These are phyloP conservation scores for Parmelia sp. DNA, from an alignment of 495 filamentous ascomycete genomes.

Conservation along the genomic window DNA sequence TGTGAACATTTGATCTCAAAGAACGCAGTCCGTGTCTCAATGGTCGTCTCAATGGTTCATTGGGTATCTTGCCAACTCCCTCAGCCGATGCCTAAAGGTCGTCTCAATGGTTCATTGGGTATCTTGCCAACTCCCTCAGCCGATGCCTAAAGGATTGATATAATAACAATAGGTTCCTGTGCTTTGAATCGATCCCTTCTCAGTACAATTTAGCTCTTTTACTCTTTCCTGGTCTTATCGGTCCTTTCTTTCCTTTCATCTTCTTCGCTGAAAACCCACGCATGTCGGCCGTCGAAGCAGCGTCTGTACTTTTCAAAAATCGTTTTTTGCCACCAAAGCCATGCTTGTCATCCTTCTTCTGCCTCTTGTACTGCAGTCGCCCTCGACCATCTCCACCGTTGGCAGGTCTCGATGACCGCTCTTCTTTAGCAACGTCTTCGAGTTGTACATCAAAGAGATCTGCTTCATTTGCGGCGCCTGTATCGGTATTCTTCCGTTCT, in stretches of 20 bases:
- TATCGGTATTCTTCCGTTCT: conserved; percentile 79
- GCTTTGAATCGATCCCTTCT: not conserved
- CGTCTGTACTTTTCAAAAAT: conserved; percentile 80
- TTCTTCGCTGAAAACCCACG: conserved; percentile 69
- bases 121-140: conserved; percentile 13
- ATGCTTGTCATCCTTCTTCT: conserved; percentile 88
- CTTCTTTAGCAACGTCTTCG: conserved; percentile 62
- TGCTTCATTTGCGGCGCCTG: conserved; percentile 61
- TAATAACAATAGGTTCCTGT: conserved; percentile 1
- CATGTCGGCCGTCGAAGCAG: conserved; percentile 68
- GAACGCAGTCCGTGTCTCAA: not conserved
- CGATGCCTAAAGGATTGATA: not conserved
- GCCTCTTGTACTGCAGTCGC: conserved; percentile 56
- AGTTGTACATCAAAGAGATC: conserved; percentile 94
- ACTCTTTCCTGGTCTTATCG: conserved; percentile 60
- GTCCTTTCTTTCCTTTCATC: conserved; percentile 61
- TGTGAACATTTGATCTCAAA: not conserved
- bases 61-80: conserved; percentile 19
- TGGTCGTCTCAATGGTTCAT: not conserved
- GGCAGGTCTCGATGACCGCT: conserved; percentile 27
- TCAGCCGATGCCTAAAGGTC: conserved; percentile 1
- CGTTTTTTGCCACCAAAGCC: conserved; percentile 95
- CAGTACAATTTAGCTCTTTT: conserved; percentile 41
- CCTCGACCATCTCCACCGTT: conserved; percentile 27
- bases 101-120: conserved; percentile 10